Evolutionary conservation across 2,329 filamentous ascomycete genomes (phyloP).

Genomic region (Trichoderma sp.): DNA sequence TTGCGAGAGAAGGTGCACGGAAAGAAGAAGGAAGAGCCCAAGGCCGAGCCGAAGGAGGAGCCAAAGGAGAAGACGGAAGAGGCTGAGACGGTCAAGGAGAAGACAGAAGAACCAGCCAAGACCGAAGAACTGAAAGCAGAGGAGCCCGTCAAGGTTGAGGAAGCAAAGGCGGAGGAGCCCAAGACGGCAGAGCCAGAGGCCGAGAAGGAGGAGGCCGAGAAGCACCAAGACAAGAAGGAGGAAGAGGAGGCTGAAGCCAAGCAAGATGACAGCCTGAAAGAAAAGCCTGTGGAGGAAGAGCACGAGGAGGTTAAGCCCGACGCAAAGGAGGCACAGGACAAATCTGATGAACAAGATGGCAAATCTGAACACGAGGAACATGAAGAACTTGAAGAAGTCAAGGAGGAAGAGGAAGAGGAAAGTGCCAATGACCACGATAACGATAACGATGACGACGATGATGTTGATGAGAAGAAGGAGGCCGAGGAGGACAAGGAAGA

Average conservation of each 20-base stretch:
- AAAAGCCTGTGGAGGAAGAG: conserved; percentile 17
- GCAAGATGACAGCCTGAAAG: conserved; percentile 9
- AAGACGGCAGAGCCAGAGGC: conserved; percentile 18
- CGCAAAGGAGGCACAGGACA: conserved; percentile 17
- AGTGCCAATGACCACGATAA: conserved; percentile 27
- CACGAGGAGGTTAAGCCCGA: conserved; percentile 27
- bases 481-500: conserved; percentile 25
- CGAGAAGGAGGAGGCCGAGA: conserved; percentile 21
- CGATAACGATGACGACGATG: conserved; percentile 28
- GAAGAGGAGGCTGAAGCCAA: conserved; percentile 15
- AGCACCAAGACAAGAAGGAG: conserved; percentile 15
- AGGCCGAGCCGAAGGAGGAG: conserved; percentile 23
- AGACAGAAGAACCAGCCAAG: conserved; percentile 13
- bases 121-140: conserved; percentile 9
- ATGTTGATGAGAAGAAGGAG: conserved; percentile 23
- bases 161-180: conserved; percentile 9
- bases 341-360: conserved; percentile 18
- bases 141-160: conserved; percentile 20
- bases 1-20: conserved; percentile 56
- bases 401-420: conserved; percentile 30
- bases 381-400: conserved; percentile 28
- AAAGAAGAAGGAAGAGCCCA: conserved; percentile 21
- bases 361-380: conserved; percentile 22
- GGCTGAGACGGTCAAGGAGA: conserved; percentile 21
- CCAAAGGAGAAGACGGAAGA: conserved; percentile 4